Conservation (phyloP, 352 stramenopile species). For the Phytophthora cryptogea region DNA sequence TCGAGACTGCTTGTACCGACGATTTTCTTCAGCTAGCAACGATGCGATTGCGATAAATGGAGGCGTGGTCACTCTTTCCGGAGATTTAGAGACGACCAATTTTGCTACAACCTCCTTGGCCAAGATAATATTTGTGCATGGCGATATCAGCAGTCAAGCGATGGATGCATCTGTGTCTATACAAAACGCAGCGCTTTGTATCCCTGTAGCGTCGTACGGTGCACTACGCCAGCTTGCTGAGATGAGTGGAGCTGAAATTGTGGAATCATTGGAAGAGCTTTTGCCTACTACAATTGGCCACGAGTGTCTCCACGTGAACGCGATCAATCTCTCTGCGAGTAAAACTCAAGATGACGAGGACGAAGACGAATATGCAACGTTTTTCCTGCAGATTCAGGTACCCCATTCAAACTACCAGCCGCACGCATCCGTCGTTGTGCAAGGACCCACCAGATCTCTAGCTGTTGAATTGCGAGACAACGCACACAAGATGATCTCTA, state of each 20-base stretch:
- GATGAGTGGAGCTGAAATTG: slow-evolving; percentile 33
- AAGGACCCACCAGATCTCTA: slow-evolving; percentile 28
- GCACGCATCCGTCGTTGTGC: slow-evolving; percentile 24
- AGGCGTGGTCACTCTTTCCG: slow-evolving; percentile 16
- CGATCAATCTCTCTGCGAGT: slow-evolving; percentile 14
- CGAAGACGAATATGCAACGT: slow-evolving; percentile 8
- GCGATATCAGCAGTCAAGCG: slow-evolving; percentile 11
- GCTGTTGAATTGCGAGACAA: slow-evolving; percentile 24
- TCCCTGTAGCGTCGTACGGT: slow-evolving; percentile 25
- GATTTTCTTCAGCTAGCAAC: not conserved
- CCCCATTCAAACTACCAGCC: slow-evolving; percentile 2
- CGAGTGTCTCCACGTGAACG: slow-evolving; percentile 19
- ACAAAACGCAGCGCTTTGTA: slow-evolving; percentile 12
- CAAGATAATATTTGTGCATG: slow-evolving; percentile 28
- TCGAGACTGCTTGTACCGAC: slow-evolving; percentile 1
- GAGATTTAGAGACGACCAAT: slow-evolving; percentile 13
- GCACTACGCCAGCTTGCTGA: slow-evolving; percentile 24
- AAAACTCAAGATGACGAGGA: slow-evolving; percentile 17
- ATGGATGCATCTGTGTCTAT: slow-evolving; percentile 18
- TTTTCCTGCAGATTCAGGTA: slow-evolving; percentile 20
- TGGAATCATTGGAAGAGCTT: slow-evolving; percentile 31
- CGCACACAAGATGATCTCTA: slow-evolving; percentile 16
- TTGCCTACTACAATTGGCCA: slow-evolving; percentile 24
- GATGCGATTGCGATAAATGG: slow-evolving; percentile 4
- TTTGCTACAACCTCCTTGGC: slow-evolving; percentile 3